Evolutionary conservation across 768 basidiomycete species (phyloP).

Genomic region (Boletus rex-veris): DNA sequence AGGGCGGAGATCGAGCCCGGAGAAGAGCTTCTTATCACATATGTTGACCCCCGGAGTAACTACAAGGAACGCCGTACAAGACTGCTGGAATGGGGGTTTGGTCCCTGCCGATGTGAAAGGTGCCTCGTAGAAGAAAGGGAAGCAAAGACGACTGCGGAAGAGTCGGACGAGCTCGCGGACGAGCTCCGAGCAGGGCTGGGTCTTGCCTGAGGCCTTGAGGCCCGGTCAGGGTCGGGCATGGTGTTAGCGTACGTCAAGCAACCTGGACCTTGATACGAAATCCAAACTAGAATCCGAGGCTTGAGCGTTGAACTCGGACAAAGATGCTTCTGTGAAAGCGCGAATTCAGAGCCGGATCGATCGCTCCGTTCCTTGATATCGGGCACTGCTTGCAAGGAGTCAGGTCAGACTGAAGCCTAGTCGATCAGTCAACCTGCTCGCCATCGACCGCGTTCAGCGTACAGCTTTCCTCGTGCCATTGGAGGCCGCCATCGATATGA

Average conservation of each 20-base stretch:
- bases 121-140: constrained; percentile 59
- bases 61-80: constrained; percentile 45
- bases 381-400: not conserved
- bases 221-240: constrained; percentile 9
- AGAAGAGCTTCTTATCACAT: constrained; percentile 75
- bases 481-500: too few species aligned
- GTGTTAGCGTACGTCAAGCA: not conserved
- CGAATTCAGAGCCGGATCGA: not conserved
- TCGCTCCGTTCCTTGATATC: not conserved
- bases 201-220: constrained; percentile 36
- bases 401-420: too few species aligned
- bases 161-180: constrained; percentile 47
- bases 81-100: constrained; percentile 75
- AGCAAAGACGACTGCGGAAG: not conserved
- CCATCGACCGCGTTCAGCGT: too few species aligned
- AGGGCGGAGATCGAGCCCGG: constrained; percentile 58
- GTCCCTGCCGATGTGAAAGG: constrained; percentile 59
- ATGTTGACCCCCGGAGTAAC: constrained; percentile 60
- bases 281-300: not conserved
- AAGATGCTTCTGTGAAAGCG: too few species aligned
- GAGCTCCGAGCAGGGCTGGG: constrained; percentile 67
- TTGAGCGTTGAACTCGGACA: too few species aligned
- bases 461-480: too few species aligned
- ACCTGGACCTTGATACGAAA: too few species aligned
- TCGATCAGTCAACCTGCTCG: too few species aligned